phyloP scores from a whole-genome alignment of 2,329 filamentous ascomycete species.

The Neofusicoccum kwambonambiense region DNA sequence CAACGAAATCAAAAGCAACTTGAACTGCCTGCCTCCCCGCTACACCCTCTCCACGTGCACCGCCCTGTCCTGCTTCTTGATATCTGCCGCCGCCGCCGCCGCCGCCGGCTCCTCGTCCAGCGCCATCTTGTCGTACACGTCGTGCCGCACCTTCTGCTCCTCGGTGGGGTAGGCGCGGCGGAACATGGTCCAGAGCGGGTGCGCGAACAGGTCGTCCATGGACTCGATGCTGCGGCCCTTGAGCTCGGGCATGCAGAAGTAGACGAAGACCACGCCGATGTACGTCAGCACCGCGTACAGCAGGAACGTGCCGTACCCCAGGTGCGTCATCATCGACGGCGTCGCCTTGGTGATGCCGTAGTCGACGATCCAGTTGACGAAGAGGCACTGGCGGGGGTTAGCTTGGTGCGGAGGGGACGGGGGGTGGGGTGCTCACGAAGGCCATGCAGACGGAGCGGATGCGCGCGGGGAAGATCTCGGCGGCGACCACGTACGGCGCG shows the following conservation, averaged over 20 bases:
- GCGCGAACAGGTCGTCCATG: conserved; percentile 36
- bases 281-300: conserved; percentile 39
- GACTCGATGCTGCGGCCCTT: conserved; percentile 34
- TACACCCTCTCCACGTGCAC: neutral
- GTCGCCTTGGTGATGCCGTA: conserved; percentile 33
- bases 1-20: no score
- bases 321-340: conserved; percentile 36
- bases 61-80: neutral
- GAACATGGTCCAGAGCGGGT: conserved; percentile 43
- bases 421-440: neutral
- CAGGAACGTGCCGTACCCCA: conserved; percentile 39
- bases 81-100: neutral
- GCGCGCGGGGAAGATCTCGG: conserved; percentile 31
- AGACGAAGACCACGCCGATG: conserved; percentile 34
- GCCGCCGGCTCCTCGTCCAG: neutral
- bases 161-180: conserved; percentile 41
- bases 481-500: conserved; percentile 30
- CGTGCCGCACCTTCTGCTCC: conserved; percentile 34
- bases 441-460: conserved; percentile 33
- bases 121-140: conserved; percentile 22
- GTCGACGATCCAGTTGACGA: conserved; percentile 33
- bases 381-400: conserved; percentile 23
- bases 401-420: no score
- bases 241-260: conserved; percentile 33
- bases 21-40: neutral